These are phyloP conservation scores for Cyberlindnera suaveolens DNA, from an alignment of 805 yeast genomes.

Conservation along the genomic window DNA sequence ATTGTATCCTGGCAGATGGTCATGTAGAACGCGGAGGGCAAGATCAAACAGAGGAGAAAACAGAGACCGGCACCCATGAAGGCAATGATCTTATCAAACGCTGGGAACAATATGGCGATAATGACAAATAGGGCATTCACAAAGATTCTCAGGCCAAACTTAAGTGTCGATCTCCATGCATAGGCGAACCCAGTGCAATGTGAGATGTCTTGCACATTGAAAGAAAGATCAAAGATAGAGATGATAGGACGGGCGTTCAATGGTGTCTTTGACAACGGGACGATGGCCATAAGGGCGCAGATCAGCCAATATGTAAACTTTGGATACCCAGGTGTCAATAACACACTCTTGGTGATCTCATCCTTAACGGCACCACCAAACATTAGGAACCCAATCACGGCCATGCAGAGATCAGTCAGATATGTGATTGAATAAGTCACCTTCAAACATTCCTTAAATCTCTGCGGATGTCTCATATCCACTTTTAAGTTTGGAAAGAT, in stretches of 20 bases:
- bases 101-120: constrained; percentile 62
- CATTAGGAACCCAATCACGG: constrained; percentile 69
- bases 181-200: constrained; percentile 16
- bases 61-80: constrained; percentile 78
- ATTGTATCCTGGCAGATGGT: constrained; percentile 43
- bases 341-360: constrained; percentile 70
- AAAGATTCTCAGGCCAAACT: constrained; percentile 24
- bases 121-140: constrained; percentile 55
- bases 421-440: constrained; percentile 57
- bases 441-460: constrained; percentile 46
- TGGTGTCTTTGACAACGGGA: constrained; percentile 83
- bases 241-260: constrained; percentile 78
- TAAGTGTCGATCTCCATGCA: constrained; percentile 16
- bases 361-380: constrained; percentile 67
- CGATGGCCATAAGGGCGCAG: constrained; percentile 66
- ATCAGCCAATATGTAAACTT: constrained; percentile 48
- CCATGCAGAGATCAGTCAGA: constrained; percentile 56
- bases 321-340: constrained; percentile 66
- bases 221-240: constrained; percentile 56
- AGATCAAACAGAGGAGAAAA: constrained; percentile 68
- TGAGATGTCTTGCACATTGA: constrained; percentile 25
- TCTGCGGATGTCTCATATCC: constrained; percentile 65
- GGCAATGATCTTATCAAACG: constrained; percentile 77
- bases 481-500: constrained; percentile 67
- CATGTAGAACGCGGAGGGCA: constrained; percentile 71